Base-by-base conservation (phyloP, 176 grass and related monocot species). In the Oryza punctata region DNA sequence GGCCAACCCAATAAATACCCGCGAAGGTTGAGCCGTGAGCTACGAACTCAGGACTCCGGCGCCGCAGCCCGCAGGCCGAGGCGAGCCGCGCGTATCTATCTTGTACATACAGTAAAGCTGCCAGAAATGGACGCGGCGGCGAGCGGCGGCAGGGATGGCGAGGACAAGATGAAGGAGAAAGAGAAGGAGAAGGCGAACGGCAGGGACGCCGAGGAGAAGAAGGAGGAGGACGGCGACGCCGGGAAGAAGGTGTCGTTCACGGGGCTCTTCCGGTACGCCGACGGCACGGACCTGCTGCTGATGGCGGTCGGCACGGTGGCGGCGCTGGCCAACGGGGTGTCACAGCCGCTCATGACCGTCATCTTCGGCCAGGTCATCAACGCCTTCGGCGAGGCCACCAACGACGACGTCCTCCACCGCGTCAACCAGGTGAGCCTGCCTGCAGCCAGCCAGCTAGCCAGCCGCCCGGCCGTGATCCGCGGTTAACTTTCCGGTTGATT, bases 331-430 rank as follows among this genome's bases (percentile, higher is more conserved):
- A 92, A 92, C 86, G 90, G 90, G 61, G 46, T 92, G 7, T 70
- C 86, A 79, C 90, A 92, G 86, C 90, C 90, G 82, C 73, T 83
- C 67, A 88, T 92, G 90, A 83, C 86, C 1, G 32, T 92, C 79
- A 83, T 92, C 86, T 92, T 92, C 82, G 86, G 90, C 82, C 73
- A 92, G 74, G 61, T 82, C 47, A 82, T 83, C 86, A 59, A 92
- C 86, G 90, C 82, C 73, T 92, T 92, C 78, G 90, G 90, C 74
- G 78, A 12, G 8, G 78, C 82, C 78, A 70, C 54, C 82, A 2
- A 0, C 23, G 67, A 12, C 82, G 40, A 4, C 82, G 72, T 92
- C 78, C 82, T 92, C 78, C 3, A 2, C 61, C 90, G 83, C 73
- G 90, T 92, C 63, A 85, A 82, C 90, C 7, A 88, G 73, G 90